Conservation (phyloP, 1,284 basidiomycete species). For the Apiotrichum domesticum region DNA sequence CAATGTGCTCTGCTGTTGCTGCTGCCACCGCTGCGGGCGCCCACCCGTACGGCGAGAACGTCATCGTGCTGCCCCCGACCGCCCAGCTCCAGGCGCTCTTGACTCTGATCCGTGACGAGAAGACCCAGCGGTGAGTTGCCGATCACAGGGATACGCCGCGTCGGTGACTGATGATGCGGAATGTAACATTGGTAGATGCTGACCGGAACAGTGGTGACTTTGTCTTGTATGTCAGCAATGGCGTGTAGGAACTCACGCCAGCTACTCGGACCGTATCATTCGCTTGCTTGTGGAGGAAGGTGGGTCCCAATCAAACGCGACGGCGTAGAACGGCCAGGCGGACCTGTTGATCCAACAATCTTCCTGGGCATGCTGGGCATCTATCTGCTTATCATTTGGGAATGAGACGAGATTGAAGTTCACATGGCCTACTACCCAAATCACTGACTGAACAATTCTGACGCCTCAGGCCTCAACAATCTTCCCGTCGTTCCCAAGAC, state of each 20-base stretch:
- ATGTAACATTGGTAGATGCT: slow-evolving; percentile 1
- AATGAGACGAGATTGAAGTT: too few relatives aligned
- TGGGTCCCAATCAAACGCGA: slow-evolving; percentile 18
- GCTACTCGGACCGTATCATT: slow-evolving; percentile 58
- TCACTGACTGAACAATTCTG: background rate
- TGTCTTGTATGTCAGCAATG: slow-evolving; percentile 62
- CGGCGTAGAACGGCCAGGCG: too few relatives aligned
- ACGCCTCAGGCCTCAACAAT: slow-evolving; percentile 72
- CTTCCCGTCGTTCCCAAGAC: slow-evolving; percentile 82
- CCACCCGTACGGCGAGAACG: slow-evolving; percentile 24
- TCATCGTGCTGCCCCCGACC: slow-evolving; percentile 52
- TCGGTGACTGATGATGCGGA: too few relatives aligned
- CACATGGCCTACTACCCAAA: too few relatives aligned
- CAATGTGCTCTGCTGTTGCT: background rate
- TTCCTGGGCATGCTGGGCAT: too few relatives aligned
- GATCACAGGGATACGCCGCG: background rate
- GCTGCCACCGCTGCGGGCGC: background rate
- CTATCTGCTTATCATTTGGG: too few relatives aligned
- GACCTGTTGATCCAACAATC: too few relatives aligned
- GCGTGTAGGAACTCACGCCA: background rate
- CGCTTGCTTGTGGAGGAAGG: slow-evolving; percentile 58
- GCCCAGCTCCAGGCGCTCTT: slow-evolving; percentile 90
- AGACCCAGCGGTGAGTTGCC: slow-evolving; percentile 53
- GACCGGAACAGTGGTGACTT: slow-evolving; percentile 69
- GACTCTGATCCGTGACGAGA: slow-evolving; percentile 87